Percentiles rank a stretch among this genome's conserved stretches.
phyloP scores from a whole-genome alignment of 163 green algal species.

The Botryococcus braunii region DNA sequence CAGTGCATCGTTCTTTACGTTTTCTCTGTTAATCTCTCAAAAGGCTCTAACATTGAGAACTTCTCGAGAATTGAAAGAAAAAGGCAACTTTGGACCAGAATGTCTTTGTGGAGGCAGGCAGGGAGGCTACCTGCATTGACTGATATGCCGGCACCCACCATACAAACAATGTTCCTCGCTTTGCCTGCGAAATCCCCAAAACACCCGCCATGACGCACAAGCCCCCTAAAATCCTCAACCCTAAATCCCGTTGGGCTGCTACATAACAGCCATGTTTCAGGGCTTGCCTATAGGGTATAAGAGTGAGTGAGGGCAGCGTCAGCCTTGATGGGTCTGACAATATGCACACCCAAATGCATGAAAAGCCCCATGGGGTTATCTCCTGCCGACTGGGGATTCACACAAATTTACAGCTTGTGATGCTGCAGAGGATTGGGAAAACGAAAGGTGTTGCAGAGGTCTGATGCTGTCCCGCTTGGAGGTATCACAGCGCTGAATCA shows the following conservation, averaged over 20 bases:
- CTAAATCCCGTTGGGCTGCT: too few species aligned
- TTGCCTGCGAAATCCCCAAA: slow-evolving; percentile 26
- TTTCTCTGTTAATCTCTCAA: background rate
- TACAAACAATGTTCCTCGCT: slow-evolving; percentile 48
- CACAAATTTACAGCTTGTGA: too few species aligned
- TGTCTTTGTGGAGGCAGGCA: background rate
- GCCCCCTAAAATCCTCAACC: too few species aligned
- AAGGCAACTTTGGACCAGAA: background rate
- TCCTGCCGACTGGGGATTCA: too few species aligned
- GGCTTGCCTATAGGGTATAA: background rate
- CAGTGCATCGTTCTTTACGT: background rate
- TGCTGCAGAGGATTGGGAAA: too few species aligned
- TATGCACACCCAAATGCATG: background rate
- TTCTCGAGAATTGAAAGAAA: background rate
- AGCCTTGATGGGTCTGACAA: background rate
- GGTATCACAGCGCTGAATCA: too few species aligned
- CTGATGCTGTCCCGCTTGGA: too few species aligned
- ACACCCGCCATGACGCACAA: too few species aligned
- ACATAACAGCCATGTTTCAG: background rate
- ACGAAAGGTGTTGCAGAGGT: too few species aligned
- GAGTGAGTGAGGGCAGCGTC: background rate
- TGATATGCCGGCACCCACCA: slow-evolving; percentile 73
- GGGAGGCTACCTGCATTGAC: slow-evolving; percentile 32
- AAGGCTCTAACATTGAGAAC: background rate
- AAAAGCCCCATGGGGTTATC: too few species aligned